Evolutionary conservation across 139 green algal genomes (phyloP).

Genomic region (Picochlorum sp.): DNA sequence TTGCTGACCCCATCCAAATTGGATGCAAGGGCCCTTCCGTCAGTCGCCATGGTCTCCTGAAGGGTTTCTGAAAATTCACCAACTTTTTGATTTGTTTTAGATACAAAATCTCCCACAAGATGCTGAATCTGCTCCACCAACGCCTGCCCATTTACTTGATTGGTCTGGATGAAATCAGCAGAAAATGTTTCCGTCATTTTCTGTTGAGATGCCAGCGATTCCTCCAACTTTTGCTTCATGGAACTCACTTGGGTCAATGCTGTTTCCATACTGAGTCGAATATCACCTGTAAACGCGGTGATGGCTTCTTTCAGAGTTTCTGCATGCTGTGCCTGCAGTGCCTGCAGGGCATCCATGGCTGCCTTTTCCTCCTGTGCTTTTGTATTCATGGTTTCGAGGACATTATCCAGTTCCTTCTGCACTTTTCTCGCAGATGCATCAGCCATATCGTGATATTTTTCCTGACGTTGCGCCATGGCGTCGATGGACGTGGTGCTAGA

Average conservation of each 20-base stretch:
- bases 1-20: too few species aligned
- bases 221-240: neutral
- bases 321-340: conserved; percentile 7
- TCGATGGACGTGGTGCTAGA: conserved; percentile 10
- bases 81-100: too few species aligned
- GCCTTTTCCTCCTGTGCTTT: conserved; percentile 16
- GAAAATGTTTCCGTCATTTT: too few species aligned
- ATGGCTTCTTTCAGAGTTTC: conserved; percentile 9
- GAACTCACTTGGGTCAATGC: conserved; percentile 4
- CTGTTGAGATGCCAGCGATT: conserved; percentile 12
- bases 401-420: conserved; percentile 4
- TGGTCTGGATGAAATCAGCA: too few species aligned
- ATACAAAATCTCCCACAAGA: too few species aligned
- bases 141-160: too few species aligned
- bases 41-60: too few species aligned
- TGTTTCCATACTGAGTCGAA: conserved; percentile 11
- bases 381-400: conserved; percentile 10
- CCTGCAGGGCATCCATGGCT: conserved; percentile 12
- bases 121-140: too few species aligned
- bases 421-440: conserved; percentile 22
- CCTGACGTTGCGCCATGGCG: conserved; percentile 20
- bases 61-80: too few species aligned
- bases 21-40: too few species aligned
- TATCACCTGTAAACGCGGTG: neutral
- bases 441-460: neutral